Conservation (phyloP, 257 asterid genomes). For the Petrea volubilis region DNA sequence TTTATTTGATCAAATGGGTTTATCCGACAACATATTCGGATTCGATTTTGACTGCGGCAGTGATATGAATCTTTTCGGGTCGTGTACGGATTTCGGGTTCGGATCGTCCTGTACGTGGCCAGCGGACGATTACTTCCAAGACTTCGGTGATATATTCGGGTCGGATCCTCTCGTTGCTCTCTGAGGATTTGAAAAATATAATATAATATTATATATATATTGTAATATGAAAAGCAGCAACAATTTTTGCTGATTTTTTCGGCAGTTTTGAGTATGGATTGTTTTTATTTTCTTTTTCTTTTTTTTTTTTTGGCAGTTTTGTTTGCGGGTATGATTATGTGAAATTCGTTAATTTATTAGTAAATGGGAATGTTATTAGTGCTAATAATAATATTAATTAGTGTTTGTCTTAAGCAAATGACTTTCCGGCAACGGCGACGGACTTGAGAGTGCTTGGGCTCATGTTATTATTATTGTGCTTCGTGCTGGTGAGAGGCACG, state of each 20-base stretch:
- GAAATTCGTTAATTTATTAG: slow-evolving; percentile 13
- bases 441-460: slow-evolving; percentile 18
- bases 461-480: slow-evolving; percentile 35
- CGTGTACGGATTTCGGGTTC: slow-evolving; percentile 40
- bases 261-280: slow-evolving; percentile 35
- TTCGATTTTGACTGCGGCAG: slow-evolving; percentile 31
- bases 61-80: slow-evolving; percentile 47
- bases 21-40: slow-evolving; percentile 43
- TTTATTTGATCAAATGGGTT: slow-evolving; percentile 47
- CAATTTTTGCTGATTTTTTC: slow-evolving; percentile 25
- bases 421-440: slow-evolving; percentile 40
- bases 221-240: slow-evolving; percentile 28
- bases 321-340: background rate
- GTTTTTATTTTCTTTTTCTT: background rate
- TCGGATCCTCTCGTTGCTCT: slow-evolving; percentile 66
- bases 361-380: slow-evolving; percentile 4
- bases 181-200: background rate
- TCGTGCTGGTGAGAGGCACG: slow-evolving; percentile 27
- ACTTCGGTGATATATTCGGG: slow-evolving; percentile 81
- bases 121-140: slow-evolving; percentile 66
- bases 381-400: background rate
- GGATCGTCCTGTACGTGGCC: slow-evolving; percentile 39
- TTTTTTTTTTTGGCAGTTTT: slow-evolving; percentile 3
- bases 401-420: background rate
- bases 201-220: background rate